Base-by-base conservation (phyloP, 208 protist species). In the Trypanosoma brucei region DNA sequence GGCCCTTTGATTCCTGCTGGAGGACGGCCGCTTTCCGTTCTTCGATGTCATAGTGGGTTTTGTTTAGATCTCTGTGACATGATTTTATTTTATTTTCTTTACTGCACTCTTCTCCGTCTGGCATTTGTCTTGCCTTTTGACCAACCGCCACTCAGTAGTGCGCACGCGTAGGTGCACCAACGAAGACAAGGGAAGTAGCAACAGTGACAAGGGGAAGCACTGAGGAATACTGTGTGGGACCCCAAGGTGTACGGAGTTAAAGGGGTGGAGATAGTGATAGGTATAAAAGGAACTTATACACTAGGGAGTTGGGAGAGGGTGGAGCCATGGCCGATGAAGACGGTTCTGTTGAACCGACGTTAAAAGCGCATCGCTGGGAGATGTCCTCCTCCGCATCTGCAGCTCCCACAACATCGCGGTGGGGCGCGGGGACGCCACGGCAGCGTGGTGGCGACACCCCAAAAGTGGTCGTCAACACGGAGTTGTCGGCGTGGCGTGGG, bases 291-390 rank as follows among this genome's bases (percentile, higher is more conserved):
- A 22, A 22, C 22, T 22, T 22, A 22, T 22, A 22, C 22, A 22
- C 22, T 22, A 22, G 22, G 22, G 22, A 22, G 22, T 22, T 22
- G 45, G 5, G 5, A 48, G n/a, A 34, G 49, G 45, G 4, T 9
- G 54, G 3, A 44, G 45, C 31, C 2, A 76, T 76, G 71, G 7
- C 65, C 0, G 65, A 76, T 42, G 71, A 67, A 33, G 65, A 69
- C 8, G 48, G 57, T 31, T 49, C 42, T 22, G 64, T 61, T 57
- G 69, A 75, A 50, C 78, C 75, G 37, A 68, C 72, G 7, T 37
- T 65, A 22, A 89, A 92, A 70, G 66, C 78, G 56, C 76, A 89
- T 62, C 86, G 80, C 59, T 89, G 82, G 82, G 81, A 88, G 65
- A 63, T 48, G 31, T 44, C 53, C 53, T 30, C 54, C 49, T 54